Evolutionary conservation across 2,329 filamentous ascomycete genomes (phyloP), one percentile per base, ranked within the genome.

Genomic region (Fusarium sp.): DNA sequence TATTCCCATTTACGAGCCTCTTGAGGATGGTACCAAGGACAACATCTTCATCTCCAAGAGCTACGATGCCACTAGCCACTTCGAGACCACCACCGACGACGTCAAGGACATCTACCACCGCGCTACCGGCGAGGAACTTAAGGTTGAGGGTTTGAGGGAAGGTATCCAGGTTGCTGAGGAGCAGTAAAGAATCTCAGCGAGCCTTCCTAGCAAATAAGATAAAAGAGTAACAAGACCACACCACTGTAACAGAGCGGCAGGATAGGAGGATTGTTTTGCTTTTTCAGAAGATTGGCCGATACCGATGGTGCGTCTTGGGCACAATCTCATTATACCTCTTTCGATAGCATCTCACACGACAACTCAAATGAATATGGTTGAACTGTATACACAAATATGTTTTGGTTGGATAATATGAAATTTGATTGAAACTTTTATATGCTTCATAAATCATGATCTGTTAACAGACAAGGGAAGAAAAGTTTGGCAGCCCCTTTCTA

Each of bases 1-100:
- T 24, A 97, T 98, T 75, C 95, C 96, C 59, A 89, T 99, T 70
- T 98, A 98, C 83, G 95, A 97, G 85, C 97, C 96, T 28, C 82
- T 95, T 54, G 93, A 94, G 79, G 90, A 92, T 79, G 96, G 96
- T 72, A 87, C 86, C 76, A 92, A 91, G 77, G 95, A 98, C 86
- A 95, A 95, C 84, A 92, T 99, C 83, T 99, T 95, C 86, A 95
- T 99, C 82, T 97, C 95, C 79, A 98, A 97, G 91, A 97, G 94
- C 86, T 99, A 99, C 85, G 97, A 99, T 80, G 94, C 97, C 59
- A 97, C 93, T 73, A 97, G 93, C 82, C 96, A 99, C 88, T 99
- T 99, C 80, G 96, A 99, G 90, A 98, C 94, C 39, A 89, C 86
- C 51, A 89, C 88, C 85, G 96, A 98, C 82, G 95, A 99, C 83